phyloP scores from a whole-genome alignment of 164 flowering plant genomes.

The Vitis labrusca region DNA sequence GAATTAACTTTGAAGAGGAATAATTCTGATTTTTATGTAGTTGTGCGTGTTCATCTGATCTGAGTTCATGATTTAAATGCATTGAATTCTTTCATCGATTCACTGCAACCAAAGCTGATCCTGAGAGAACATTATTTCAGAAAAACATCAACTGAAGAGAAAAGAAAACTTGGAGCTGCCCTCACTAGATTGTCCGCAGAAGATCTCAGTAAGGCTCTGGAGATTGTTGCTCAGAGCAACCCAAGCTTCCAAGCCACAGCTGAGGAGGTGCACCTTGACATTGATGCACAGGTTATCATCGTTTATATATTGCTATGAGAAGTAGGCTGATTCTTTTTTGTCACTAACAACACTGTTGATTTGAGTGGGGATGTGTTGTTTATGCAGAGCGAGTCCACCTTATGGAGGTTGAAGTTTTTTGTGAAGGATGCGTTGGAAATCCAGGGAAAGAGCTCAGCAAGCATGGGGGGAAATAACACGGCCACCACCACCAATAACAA shows the following conservation, averaged over 20 bases:
- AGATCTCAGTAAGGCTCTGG: slow-evolving; percentile 71
- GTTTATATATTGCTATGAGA: not conserved
- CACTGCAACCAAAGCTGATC: not conserved
- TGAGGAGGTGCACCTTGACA: slow-evolving; percentile 79
- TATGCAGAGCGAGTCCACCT: slow-evolving; percentile 77
- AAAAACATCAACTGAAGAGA: slow-evolving; percentile 82
- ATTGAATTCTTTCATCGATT: not conserved
- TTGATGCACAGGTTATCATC: slow-evolving; percentile 70
- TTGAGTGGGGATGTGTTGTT: not conserved
- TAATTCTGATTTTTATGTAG: too few species aligned
- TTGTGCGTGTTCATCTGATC: too few species aligned
- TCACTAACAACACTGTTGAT: too few species aligned
- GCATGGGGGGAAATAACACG: slow-evolving; percentile 30
- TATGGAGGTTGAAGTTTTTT: slow-evolving; percentile 83
- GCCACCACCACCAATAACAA: slow-evolving; percentile 8
- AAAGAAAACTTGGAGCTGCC: slow-evolving; percentile 65
- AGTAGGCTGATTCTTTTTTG: not conserved
- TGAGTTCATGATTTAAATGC: too few species aligned
- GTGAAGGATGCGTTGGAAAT: slow-evolving; percentile 63
- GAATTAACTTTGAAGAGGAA: too few species aligned
- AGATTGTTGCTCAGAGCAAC: slow-evolving; percentile 75
- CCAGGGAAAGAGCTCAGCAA: slow-evolving; percentile 45
- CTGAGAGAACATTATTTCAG: slow-evolving; percentile 30
- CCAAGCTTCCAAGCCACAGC: slow-evolving; percentile 71
- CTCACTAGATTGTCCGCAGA: slow-evolving; percentile 68